Evolutionary conservation across 2,329 filamentous ascomycete species (phyloP), one percentile per base, ranked within the genome.

Genomic region (Bipolaris zeicola): DNA sequence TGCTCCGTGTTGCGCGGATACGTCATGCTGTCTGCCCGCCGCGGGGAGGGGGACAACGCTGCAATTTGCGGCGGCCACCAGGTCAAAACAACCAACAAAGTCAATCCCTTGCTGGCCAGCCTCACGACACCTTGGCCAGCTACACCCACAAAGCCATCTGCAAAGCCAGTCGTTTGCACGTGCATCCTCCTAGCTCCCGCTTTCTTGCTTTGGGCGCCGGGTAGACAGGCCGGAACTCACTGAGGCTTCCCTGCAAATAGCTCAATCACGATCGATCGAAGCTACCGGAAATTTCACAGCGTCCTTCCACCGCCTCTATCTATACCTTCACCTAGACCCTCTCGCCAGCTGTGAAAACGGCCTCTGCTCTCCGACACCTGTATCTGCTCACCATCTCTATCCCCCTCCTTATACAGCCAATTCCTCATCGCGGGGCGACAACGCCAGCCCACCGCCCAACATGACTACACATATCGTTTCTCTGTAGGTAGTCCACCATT

Each of bases 391-490:
- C 50, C 50, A 57, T 57, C 47, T 50, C 46, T 58, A 60, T 42
- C 28, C 24, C 43, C 37, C 18, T 37, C 26, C 45, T 26, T 36
- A 34, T 16, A 46, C 46, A 22, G 34, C 28, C 51, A 50, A 46
- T 46, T 41, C 42, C 36, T 57, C 39, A 39, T 45, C 31, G 38
- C 48, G 45, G 39, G 46, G 45, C 55, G 39, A 39, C 45, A 24
- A 50, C 52, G 56, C 47, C 50, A 50, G 34, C 26, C 48, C 48
- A 38, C 53, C 53, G 61, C 63, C 57, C 60, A 67, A 51, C 56
- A 86, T 87, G 84, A 85, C 84, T 6, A 80, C 85, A 70, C 85
- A 85, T 64, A 80, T 86, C 45, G 83, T 81, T 53, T 85, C 83
- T 38, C 77, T 87, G 82, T 85, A 79, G 74, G 82, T 79, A 56